phyloP scores from a whole-genome alignment of 2,329 filamentous ascomycete species.

The Nigrospora oryzae region DNA sequence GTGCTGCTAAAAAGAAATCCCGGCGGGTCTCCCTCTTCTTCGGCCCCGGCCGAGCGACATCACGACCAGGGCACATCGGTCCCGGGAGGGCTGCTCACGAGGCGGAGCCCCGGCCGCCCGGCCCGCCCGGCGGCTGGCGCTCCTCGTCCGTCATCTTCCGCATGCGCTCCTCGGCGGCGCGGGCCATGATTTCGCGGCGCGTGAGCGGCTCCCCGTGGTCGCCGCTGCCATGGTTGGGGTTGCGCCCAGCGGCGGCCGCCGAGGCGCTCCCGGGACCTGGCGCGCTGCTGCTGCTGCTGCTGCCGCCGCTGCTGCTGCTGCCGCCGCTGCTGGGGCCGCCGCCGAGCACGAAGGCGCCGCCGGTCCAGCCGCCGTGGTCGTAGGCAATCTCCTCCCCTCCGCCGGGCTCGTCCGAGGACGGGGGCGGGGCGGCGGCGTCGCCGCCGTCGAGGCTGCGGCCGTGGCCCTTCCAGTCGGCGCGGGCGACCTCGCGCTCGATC shows the following conservation, averaged over 20 bases:
- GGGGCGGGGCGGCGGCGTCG: conserved; percentile 47
- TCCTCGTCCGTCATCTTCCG: conserved; percentile 30
- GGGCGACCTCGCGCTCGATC: conserved; percentile 81
- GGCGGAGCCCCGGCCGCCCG: neutral
- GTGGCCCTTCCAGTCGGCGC: conserved; percentile 67
- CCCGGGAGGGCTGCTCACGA: neutral
- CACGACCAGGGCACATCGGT: neutral
- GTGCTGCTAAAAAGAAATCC: too few species aligned
- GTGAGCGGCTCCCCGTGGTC: conserved; percentile 40
- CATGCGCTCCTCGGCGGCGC: conserved; percentile 61
- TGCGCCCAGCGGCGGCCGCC: too few species aligned
- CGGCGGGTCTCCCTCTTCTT: too few species aligned
- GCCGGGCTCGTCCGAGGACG: conserved; percentile 11
- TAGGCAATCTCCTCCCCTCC: conserved; percentile 49
- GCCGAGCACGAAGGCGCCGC: conserved; percentile 69
- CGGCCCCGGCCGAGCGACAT: too few species aligned
- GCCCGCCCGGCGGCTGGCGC: conserved; percentile 4
- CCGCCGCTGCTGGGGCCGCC: conserved; percentile 28
- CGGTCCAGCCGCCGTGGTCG: conserved; percentile 69
- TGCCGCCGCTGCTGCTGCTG: too few species aligned
- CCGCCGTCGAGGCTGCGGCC: conserved; percentile 60
- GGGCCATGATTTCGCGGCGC: conserved; percentile 66
- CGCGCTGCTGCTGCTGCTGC: conserved; percentile 2
- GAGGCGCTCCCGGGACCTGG: conserved; percentile 58
- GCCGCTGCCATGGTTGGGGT: conserved; percentile 32